Base-by-base conservation (phyloP, 163 green algal species). In the Prototheca cutis region DNA sequence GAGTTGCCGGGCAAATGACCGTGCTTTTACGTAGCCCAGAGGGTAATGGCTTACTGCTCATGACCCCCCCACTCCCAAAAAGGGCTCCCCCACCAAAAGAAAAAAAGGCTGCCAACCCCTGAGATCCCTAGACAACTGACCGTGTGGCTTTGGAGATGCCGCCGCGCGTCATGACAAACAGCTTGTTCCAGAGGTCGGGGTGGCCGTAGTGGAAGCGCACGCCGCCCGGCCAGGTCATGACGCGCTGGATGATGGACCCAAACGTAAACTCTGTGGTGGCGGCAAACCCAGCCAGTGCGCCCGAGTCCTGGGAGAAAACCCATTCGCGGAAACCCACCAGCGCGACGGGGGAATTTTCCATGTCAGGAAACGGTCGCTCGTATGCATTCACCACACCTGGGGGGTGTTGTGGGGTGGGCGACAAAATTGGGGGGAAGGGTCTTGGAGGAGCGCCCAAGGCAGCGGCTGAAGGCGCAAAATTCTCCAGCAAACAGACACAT, bases 141-240 rank as follows among this genome's bases (percentile, higher is more conserved):
- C 63, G 49, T 28, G 79, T 85, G 17, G 76, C 76, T 66, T 93
- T 93, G 66, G 61, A 80, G n/a, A 93, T 65, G 30, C 85, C 85
- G 27, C 85, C 85, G 10, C 86, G 73, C 2, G 81, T 91, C 65
- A 90, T 84, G 4, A 79, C 63, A 56, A 78, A 94, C 21, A 87
- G 63, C 45, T 83, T 85, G 72, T 91, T 86, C 82, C 88, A 94
- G 5, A 91, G 59, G 66, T 94, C 85, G 19, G 86, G 86, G 68
- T 94, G 86, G 27, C 87, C 87, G 64, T 95, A 95, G 61, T 95
- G 87, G 65, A 95, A 86, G 51, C 87, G 74, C 39, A 90, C 80
- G 25, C 45, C 45, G 25, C 73, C 74, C 17, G 75, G 71, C 74
- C 65, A 80, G 18, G 74, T 73, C 81, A 89, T 87, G 21, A 80